These are phyloP conservation scores for Triangularia setosa DNA, from an alignment of 2,329 filamentous ascomycete genomes.

Conservation along the genomic window DNA sequence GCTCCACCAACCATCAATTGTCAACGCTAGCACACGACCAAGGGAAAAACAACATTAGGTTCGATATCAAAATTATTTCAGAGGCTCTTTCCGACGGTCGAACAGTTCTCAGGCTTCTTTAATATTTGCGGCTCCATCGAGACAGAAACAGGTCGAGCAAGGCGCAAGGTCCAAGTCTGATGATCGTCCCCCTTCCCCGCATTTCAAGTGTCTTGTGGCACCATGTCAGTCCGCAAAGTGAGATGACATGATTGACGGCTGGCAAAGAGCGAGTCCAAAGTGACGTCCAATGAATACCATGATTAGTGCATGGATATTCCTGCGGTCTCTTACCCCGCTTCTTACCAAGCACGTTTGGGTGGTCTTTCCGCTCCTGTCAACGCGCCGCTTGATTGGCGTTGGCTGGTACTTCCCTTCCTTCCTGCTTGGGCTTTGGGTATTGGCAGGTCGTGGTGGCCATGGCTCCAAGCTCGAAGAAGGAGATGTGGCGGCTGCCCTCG, in stretches of 20 bases:
- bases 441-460: neutral
- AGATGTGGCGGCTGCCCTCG: neutral
- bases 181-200: neutral
- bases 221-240: constrained; percentile 11
- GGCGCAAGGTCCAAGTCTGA: neutral
- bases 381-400: neutral
- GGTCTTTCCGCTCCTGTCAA: constrained; percentile 5
- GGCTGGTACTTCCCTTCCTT: neutral
- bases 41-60: neutral
- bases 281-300: constrained; percentile 22
- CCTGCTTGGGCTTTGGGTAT: neutral
- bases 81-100: neutral
- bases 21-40: constrained; percentile 10
- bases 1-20: constrained; percentile 13
- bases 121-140: neutral
- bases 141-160: neutral
- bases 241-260: constrained; percentile 11
- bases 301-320: constrained; percentile 26
- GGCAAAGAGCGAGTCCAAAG: constrained; percentile 15
- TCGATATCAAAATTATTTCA: constrained; percentile 3
- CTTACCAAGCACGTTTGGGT: constrained; percentile 9
- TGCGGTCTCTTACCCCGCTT: constrained; percentile 27
- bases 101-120: neutral
- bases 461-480: neutral
- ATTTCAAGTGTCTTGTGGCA: constrained; percentile 12